These are phyloP conservation scores for Pleurotus cornucopiae DNA, from an alignment of 768 basidiomycete species.

Conservation along the genomic window DNA sequence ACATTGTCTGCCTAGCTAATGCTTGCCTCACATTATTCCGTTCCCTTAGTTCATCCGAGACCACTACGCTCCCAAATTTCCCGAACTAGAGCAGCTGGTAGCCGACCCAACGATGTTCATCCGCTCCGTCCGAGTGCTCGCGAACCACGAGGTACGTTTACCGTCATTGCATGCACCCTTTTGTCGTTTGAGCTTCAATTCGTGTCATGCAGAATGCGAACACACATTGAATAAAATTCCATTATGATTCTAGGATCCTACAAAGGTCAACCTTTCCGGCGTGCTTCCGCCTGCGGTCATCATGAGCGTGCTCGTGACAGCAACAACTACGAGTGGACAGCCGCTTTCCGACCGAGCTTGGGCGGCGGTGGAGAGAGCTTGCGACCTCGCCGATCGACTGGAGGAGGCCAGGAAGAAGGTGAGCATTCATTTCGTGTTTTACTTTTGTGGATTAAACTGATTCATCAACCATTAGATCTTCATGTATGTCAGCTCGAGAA, in stretches of 20 bases:
- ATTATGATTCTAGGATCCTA: constrained; percentile 60
- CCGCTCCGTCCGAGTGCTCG: constrained; percentile 82
- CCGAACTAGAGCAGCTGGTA: constrained; percentile 94
- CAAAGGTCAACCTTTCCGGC: constrained; percentile 77
- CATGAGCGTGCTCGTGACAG: constrained; percentile 95
- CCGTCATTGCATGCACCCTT: no score
- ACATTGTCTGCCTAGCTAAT: neutral
- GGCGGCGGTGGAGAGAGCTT: constrained; percentile 79
- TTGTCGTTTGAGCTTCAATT: neutral
- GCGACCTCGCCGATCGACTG: constrained; percentile 82
- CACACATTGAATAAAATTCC: constrained; percentile 4
- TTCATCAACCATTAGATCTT: constrained; percentile 61
- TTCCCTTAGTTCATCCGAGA: constrained; percentile 86
- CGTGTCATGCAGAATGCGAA: constrained; percentile 6
- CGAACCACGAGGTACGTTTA: constrained; percentile 68
- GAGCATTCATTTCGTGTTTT: neutral
- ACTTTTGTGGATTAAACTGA: no score
- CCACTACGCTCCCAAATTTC: constrained; percentile 93
- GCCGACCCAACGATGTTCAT: constrained; percentile 91
- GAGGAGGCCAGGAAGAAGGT: constrained; percentile 91
- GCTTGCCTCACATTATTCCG: constrained; percentile 10
- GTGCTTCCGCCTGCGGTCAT: constrained; percentile 86
- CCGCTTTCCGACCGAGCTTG: constrained; percentile 67
- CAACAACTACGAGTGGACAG: constrained; percentile 84
- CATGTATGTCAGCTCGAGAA: constrained; percentile 98